These are phyloP conservation scores for Arthrobotrys megalospora DNA, from an alignment of 2,329 filamentous ascomycete species.

Conservation along the genomic window DNA sequence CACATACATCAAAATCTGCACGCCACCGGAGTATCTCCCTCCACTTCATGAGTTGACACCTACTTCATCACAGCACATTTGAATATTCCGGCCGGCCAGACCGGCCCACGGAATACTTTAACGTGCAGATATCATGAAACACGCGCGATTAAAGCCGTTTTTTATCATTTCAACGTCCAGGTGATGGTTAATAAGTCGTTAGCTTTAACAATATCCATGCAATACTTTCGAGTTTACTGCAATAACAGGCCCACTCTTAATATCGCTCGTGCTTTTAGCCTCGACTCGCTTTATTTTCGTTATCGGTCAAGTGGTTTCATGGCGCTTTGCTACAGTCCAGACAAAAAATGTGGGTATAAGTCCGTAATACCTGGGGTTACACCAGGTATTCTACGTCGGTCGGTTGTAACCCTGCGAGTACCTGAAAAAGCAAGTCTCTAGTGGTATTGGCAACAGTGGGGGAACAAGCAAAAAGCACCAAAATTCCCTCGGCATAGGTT, in stretches of 20 bases:
- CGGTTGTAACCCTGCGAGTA: constrained; percentile 37
- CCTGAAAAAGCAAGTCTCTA: constrained; percentile 23
- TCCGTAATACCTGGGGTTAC: constrained; percentile 46
- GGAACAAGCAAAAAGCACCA: constrained; percentile 19
- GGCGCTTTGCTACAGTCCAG: constrained; percentile 7
- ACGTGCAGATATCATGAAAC: constrained; percentile 39
- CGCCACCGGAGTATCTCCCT: constrained; percentile 15
- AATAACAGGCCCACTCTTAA: constrained; percentile 21
- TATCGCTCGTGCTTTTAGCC: constrained; percentile 35
- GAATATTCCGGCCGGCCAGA: constrained; percentile 26
- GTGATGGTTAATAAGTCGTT: constrained; percentile 5
- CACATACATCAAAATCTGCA: constrained; percentile 20
- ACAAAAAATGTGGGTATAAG: constrained; percentile 21
- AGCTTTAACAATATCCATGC: constrained; percentile 48
- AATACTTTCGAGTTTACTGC: constrained; percentile 4
- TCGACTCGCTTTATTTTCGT: constrained; percentile 1
- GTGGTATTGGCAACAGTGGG: constrained; percentile 18
- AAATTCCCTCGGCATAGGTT: constrained; percentile 36
- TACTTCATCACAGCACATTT: not conserved
- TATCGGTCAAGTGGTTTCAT: constrained; percentile 3
- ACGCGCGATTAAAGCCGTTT: constrained; percentile 33
- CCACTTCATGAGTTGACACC: constrained; percentile 1
- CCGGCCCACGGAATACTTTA: constrained; percentile 7
- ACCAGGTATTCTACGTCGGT: constrained; percentile 33
- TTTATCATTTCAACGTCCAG: constrained; percentile 24